Base-by-base conservation (phyloP, 352 stramenopile genomes). In the Thalassiosira hispida region DNA sequence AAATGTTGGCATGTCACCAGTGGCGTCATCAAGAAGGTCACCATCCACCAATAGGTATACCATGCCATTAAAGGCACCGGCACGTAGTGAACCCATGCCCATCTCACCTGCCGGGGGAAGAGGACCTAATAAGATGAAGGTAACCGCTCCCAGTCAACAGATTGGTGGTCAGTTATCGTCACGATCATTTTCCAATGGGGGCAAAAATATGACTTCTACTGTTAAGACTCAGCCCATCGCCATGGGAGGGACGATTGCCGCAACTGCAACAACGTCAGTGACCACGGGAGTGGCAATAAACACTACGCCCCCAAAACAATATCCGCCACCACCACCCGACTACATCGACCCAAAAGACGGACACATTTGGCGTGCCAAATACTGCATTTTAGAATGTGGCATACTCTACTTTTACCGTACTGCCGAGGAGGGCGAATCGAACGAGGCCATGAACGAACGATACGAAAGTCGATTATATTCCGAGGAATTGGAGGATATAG, bases 371-470 rank as follows among this genome's bases (percentile, higher is more conserved):
- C 62, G 79, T 9, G 71, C 83, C 3, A 90, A 90, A 51, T 93
- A 90, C 71, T 93, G 87, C 66, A 77, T 93, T 40, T 52, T 93
- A 22, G 75, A 90, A 61, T 79, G 90, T 73, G 79, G 83, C 1
- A 79, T 90, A 52, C 49, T 93, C 1, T 93, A 93, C 59, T 91
- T 93, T 81, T 93, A 93, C 76, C 51, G 80, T 8, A 87, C 86
- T 57, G 74, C 67, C 20, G 49, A 71, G 22, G 85, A 90, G 60
- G 87, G 69, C 16, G 76, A 91, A 33, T 84, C 64, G 11, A 33
- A 62, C 25, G 82, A 90, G 63, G 87, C 87, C 20, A 22, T 68
- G 25, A 16, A 20, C 9, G 87, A 93, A 79, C 82, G 86, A 47
- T 71, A 80, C 42, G 77, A 76, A 38, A 52, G 29, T 76, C 61